Conservation (phyloP, 2,329 filamentous ascomycete genomes). For the Monosporascus sp. region DNA sequence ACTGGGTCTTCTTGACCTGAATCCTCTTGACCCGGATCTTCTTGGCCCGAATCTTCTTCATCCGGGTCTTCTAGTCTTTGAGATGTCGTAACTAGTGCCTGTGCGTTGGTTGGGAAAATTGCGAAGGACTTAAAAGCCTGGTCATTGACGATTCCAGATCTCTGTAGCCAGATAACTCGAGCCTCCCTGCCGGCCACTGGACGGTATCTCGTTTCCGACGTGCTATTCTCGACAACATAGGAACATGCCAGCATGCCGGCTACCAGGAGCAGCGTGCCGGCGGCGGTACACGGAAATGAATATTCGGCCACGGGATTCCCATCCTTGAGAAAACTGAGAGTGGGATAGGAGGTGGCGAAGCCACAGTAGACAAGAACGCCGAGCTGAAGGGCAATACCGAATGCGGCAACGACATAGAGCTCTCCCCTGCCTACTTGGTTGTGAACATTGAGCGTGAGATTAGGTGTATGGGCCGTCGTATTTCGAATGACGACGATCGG, state of each 20-base stretch:
- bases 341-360: slow-evolving; percentile 5
- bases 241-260: slow-evolving; percentile 24
- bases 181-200: slow-evolving; percentile 1
- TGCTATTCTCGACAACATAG: slow-evolving; percentile 26
- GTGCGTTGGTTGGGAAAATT: slow-evolving; percentile 9
- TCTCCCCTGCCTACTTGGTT: slow-evolving; percentile 3
- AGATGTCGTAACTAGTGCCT: slow-evolving; percentile 5
- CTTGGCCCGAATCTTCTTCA: too few relatives aligned
- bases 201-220: slow-evolving; percentile 11
- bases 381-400: slow-evolving; percentile 17
- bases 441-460: slow-evolving; percentile 13
- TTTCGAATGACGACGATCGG: slow-evolving; percentile 2
- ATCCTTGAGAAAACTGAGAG: background rate
- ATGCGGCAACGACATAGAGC: slow-evolving; percentile 7
- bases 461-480: slow-evolving; percentile 5
- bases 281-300: slow-evolving; percentile 19
- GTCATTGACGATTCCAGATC: slow-evolving; percentile 18
- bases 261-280: slow-evolving; percentile 22
- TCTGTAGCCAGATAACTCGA: slow-evolving; percentile 26
- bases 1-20: too few relatives aligned
- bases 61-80: too few relatives aligned
- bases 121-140: slow-evolving; percentile 23
- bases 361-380: slow-evolving; percentile 15
- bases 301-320: slow-evolving; percentile 3
- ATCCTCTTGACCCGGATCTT: too few relatives aligned